Evolutionary conservation across 768 basidiomycete species (phyloP), one percentile per base, ranked within the genome.

Genomic region (Mycena floridula): DNA sequence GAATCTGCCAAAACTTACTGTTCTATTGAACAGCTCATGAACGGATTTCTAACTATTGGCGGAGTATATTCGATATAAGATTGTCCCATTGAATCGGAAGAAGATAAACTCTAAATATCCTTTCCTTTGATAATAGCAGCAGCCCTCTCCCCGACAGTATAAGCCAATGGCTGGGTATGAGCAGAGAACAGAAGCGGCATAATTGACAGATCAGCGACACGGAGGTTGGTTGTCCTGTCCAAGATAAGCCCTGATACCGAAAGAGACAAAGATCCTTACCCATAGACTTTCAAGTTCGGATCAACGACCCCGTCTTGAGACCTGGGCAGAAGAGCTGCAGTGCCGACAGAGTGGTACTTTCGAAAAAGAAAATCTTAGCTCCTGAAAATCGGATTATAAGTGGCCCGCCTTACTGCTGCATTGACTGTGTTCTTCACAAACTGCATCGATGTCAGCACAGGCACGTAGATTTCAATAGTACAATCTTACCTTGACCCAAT

Each of bases 121-220:
- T 35, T 35, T 13, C 15, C 13, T 18, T 35, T 39, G 38, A 60
- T 53, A 24, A 58, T 51, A 15, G 40, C 45, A 9, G 54, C 58
- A 2, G 54, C 59, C 20, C 49, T 47, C 43, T 62, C 58, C 12
- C 49, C 59, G 44, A 61, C 56, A 2, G 55, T 57, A 26, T 61
- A 61, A 12, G 57, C 57, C 27, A 46, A 41, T 7, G 54, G 59
- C 52, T 61, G 61, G 4, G 63, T 63, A 49, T 69, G 69, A 21
- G 66, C 60, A 3, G 65, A 62, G 37, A 69, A 49, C 12, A 65
- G 64, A 24, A 72, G 48, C 2, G 74, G 72, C 11, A 72, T 28
- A 35, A 76, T 54, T 2, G 70, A 73, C 3, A 64, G 39, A 50
- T 76, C 75, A 11, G 62, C 70, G 18, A 77, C 70, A 8, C 75